phyloP scores from a whole-genome alignment of 2,329 filamentous ascomycete genomes.

The Lithohypha guttulata region DNA sequence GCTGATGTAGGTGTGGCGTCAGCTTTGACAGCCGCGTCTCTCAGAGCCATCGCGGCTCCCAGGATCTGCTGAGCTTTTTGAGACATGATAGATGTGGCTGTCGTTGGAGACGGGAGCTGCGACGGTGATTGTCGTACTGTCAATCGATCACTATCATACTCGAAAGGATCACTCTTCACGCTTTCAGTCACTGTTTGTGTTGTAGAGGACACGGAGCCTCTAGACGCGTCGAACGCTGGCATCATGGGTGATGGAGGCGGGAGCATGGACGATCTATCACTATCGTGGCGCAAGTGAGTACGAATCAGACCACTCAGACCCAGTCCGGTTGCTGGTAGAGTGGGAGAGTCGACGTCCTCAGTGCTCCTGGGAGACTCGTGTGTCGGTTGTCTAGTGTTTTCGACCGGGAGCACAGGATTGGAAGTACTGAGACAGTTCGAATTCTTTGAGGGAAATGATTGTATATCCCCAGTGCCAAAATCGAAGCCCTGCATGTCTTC shows the following conservation, averaged over 20 bases:
- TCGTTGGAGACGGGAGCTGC: constrained; percentile 6
- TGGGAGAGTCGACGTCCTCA: constrained; percentile 57
- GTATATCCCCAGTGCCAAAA: constrained; percentile 10
- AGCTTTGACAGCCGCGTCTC: constrained; percentile 4
- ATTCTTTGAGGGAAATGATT: neutral
- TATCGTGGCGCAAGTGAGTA: constrained; percentile 72
- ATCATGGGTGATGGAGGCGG: constrained; percentile 37
- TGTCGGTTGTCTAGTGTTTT: neutral
- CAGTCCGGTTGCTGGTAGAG: constrained; percentile 45
- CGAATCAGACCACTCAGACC: constrained; percentile 74
- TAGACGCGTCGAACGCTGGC: constrained; percentile 14
- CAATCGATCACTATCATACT: constrained; percentile 37
- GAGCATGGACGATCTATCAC: constrained; percentile 71
- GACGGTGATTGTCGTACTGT: neutral
- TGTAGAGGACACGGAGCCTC: constrained; percentile 25
- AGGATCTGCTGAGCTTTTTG: constrained; percentile 30
- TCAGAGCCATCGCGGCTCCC: constrained; percentile 14
- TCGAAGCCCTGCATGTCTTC: constrained; percentile 23
- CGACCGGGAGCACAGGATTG: neutral
- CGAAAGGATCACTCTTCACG: constrained; percentile 45
- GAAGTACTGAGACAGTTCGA: constrained; percentile 15
- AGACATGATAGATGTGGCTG: constrained; percentile 23
- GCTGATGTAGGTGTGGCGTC: constrained; percentile 4
- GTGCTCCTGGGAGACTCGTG: constrained; percentile 13
- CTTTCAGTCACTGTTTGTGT: constrained; percentile 35